Evolutionary conservation across 148 eudicot genomes (phyloP), one percentile per base, ranked within the genome.

Genomic region (Nyssa sinensis): DNA sequence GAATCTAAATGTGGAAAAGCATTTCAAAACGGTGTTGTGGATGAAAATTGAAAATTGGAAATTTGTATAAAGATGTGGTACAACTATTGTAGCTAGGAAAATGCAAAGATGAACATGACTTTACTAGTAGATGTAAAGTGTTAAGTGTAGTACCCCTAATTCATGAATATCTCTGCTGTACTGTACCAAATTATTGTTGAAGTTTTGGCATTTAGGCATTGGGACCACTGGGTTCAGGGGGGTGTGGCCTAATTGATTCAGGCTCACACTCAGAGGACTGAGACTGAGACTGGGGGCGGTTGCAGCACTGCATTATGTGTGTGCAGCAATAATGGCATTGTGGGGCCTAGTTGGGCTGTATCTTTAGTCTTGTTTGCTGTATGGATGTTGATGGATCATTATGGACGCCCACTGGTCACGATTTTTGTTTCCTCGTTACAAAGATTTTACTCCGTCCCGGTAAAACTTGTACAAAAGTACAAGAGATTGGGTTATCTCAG

Each of bases 11-110:
- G 5, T 55, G 24, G 3, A 19, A 55, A 53, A n/a, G 21, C 23
- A 55, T 55, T 7, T 55, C 21, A 5, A 21, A 55, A 55, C 5
- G 59, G 24, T 55, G 7, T 1, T 23, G 59, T 44, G 19, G 3
- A 13, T 3, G 19, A 71, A 59, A 16, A 67, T 27, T 23, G 33
- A 53, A 24, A 35, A 12, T 34, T 71, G 59, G 33, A 65, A 44
- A 27, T 60, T 63, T 81, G 75, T 83, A 79, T 79, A 83, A 76
- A 87, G 21, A 64, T 61, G 39, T 55, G 73, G 60, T 30, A 73
- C 60, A 77, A 49, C 41, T 59, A 72, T 80, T 59, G 80, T 71
- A 74, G 73, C 24, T 67, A 44, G 63, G 51, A 58, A 70, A 41
- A 21, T 47, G 63, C 13, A 23, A 33, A 64, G 32, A 37, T 72